These are phyloP conservation scores for Zygoascus hellenicus DNA, from an alignment of 1,139 yeast species.

Conservation along the genomic window DNA sequence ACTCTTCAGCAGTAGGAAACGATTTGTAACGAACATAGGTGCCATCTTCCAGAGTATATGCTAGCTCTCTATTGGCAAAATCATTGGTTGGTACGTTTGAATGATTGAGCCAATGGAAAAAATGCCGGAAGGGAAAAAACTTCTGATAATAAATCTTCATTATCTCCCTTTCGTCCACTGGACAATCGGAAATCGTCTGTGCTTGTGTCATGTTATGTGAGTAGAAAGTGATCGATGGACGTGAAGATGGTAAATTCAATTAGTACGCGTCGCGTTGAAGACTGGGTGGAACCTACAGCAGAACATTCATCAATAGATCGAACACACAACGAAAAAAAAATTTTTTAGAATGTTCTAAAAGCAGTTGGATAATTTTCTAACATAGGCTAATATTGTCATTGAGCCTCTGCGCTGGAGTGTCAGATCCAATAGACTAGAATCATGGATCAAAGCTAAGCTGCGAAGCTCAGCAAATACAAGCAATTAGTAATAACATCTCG, in stretches of 20 bases:
- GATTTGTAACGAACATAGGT: slow-evolving; percentile 90
- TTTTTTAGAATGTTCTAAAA: no score
- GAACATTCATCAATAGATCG: no score
- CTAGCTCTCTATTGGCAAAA: slow-evolving; percentile 88
- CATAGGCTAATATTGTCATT: no score
- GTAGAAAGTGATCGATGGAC: no score
- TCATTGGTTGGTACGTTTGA: slow-evolving; percentile 57
- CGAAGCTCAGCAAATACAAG: no score
- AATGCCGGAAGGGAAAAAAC: slow-evolving; percentile 53
- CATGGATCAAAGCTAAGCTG: no score
- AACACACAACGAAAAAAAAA: no score
- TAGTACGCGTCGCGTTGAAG: not conserved
- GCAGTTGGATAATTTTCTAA: no score
- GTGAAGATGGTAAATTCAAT: not conserved
- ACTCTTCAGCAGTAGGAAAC: slow-evolving; percentile 59
- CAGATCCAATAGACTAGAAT: no score
- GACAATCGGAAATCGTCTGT: slow-evolving; percentile 4
- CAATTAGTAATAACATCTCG: no score
- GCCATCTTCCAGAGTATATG: slow-evolving; percentile 64
- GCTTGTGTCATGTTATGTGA: no score
- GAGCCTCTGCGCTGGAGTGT: no score
- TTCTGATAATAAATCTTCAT: slow-evolving; percentile 53
- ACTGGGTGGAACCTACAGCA: not conserved
- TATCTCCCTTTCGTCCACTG: slow-evolving; percentile 11
- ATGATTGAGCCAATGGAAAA: slow-evolving; percentile 87